Evolutionary conservation across 2,329 filamentous ascomycete species (phyloP).

Genomic region (Claviceps arundinis): DNA sequence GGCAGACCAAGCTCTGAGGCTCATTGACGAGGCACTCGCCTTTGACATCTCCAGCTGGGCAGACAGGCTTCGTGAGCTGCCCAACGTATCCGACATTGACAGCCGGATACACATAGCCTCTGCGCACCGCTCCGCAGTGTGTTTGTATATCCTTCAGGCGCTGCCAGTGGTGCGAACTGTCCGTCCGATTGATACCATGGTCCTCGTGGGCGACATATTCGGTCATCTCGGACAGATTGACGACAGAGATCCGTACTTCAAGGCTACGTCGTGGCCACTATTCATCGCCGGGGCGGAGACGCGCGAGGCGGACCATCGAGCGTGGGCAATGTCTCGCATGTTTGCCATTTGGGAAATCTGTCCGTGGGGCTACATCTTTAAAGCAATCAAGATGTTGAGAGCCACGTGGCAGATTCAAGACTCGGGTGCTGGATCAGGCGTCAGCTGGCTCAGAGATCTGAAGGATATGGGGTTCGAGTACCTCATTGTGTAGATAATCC

Average conservation of each 20-base stretch:
- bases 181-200: slow-evolving; percentile 25
- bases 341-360: slow-evolving; percentile 30
- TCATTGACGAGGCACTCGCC: slow-evolving; percentile 27
- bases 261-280: slow-evolving; percentile 46
- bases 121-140: slow-evolving; percentile 33
- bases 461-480: slow-evolving; percentile 30
- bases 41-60: slow-evolving; percentile 33
- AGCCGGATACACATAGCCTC: slow-evolving; percentile 30
- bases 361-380: slow-evolving; percentile 38
- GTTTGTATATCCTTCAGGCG: slow-evolving; percentile 32
- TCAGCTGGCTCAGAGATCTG: slow-evolving; percentile 30
- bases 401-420: slow-evolving; percentile 34
- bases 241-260: slow-evolving; percentile 38
- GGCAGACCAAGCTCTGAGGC: slow-evolving; percentile 23
- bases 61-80: slow-evolving; percentile 20
- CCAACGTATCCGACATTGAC: slow-evolving; percentile 25
- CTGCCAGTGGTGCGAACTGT: slow-evolving; percentile 25
- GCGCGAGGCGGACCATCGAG: slow-evolving; percentile 29
- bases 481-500: slow-evolving; percentile 27
- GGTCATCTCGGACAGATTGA: slow-evolving; percentile 35
- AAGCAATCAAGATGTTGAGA: slow-evolving; percentile 34
- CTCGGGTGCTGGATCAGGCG: slow-evolving; percentile 10
- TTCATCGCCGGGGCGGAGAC: slow-evolving; percentile 46
- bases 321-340: slow-evolving; percentile 37
- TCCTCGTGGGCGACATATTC: slow-evolving; percentile 37